Percentiles rank a stretch among this genome's conserved stretches.
Conservation (phyloP, 2,329 filamentous ascomycete genomes). For the Aphanocladium album region DNA sequence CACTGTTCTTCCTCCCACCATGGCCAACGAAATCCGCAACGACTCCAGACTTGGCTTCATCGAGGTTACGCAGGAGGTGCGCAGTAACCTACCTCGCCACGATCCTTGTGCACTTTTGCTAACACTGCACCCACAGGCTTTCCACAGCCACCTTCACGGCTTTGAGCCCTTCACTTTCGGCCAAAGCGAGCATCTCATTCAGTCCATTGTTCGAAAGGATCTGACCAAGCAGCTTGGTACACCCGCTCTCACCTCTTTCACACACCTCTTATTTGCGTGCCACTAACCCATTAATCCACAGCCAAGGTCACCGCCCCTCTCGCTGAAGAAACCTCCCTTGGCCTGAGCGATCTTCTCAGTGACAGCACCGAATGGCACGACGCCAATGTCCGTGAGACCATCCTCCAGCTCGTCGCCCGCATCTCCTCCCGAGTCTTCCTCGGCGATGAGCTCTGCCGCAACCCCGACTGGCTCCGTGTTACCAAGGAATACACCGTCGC, state of each 20-base stretch:
- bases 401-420: conserved; percentile 17
- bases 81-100: too few relatives aligned
- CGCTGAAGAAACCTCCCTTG: conserved; percentile 9
- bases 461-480: conserved; percentile 40
- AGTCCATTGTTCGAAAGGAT: conserved; percentile 16
- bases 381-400: conserved; percentile 11
- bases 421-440: conserved; percentile 33
- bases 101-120: too few relatives aligned
- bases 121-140: not conserved
- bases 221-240: conserved; percentile 18
- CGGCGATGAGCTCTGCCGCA: conserved; percentile 33
- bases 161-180: conserved; percentile 14
- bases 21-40: conserved; percentile 21
- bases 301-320: conserved; percentile 13
- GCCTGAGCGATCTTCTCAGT: conserved; percentile 6
- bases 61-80: conserved; percentile 8
- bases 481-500: conserved; percentile 42
- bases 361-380: conserved; percentile 15
- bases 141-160: conserved; percentile 15
- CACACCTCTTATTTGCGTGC: too few relatives aligned
- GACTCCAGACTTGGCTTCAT: conserved; percentile 17
- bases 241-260: not conserved
- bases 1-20: conserved; percentile 16
- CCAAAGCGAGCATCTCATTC: conserved; percentile 9
- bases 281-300: not conserved